Base-by-base conservation (phyloP, 495 filamentous ascomycete species). In the Xylaria telfairii region DNA sequence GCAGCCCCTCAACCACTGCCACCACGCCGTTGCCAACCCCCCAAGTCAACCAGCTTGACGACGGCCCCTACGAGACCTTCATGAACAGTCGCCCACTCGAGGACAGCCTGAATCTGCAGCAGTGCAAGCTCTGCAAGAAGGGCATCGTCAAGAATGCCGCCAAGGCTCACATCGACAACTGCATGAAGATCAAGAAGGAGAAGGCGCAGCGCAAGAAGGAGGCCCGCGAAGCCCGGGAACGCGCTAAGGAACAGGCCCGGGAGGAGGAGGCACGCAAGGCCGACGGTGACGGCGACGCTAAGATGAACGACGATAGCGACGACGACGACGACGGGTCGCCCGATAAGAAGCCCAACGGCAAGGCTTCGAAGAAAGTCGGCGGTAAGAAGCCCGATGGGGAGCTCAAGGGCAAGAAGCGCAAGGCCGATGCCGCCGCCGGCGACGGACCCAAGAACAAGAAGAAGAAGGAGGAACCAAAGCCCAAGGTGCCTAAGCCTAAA, bases 401-500 rank as follows among this genome's bases (percentile, higher is more conserved):
- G 9, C 91, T 89, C 75, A 94, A 92, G 79, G 90, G 90, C 41
- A 98, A 97, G 89, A 98, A 98, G 86, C 87, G 95, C 66, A 98
- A 98, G 83, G 91, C 94, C 39, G 94, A 95, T 60, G 91, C 84
- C 67, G 91, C 93, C 59, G 88, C 88, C 59, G 89, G 90, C 28
- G 90, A 89, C 71, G 92, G 90, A 71, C 89, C 91, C 6, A 93
- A 93, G 77, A 83, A 85, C 46, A 98, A 98, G 88, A 97, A 97
- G 82, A 94, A 96, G 82, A 97, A 97, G 81, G 96, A 98, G 80
- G 95, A 98, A 71, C 93, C 94, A 2, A 98, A 97, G 77, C 87
- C 92, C 15, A 97, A 97, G 79, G 84, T 87, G 0, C 88, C 93
- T 4, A 97, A 97, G 72, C 92, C 93, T 0, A 98, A 97, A 83